Percentiles rank a stretch among this genome's conserved stretches.
Conservation (phyloP, 2,329 filamentous ascomycete genomes). For the Endocalyx cinctus region DNA sequence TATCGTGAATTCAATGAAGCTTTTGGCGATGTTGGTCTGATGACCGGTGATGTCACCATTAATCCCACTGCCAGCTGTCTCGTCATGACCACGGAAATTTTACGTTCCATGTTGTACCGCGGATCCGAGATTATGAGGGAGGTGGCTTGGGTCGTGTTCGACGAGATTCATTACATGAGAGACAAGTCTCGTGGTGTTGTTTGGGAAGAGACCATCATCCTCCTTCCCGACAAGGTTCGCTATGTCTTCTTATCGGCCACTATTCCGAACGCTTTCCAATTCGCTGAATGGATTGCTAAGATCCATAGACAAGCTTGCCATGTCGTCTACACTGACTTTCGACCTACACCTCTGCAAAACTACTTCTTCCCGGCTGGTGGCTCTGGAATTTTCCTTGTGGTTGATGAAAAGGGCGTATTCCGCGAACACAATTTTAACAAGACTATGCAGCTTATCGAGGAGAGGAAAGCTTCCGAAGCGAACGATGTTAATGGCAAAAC, state of each 20-base stretch:
- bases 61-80: constrained; percentile 97
- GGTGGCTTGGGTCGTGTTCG: constrained; percentile 96
- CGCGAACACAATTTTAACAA: constrained; percentile 96
- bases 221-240: constrained; percentile 95
- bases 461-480: constrained; percentile 80
- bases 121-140: constrained; percentile 99
- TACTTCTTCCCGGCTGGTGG: constrained; percentile 95
- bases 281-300: constrained; percentile 98
- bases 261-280: constrained; percentile 98
- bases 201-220: constrained; percentile 98
- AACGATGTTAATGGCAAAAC: constrained; percentile 73
- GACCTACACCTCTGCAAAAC: constrained; percentile 92
- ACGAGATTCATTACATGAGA: constrained; percentile 98
- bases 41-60: constrained; percentile 99
- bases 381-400: constrained; percentile 87
- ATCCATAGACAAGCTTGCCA: constrained; percentile 97
- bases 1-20: constrained; percentile 94
- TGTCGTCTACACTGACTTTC: constrained; percentile 98
- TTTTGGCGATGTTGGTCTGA: constrained; percentile 94
- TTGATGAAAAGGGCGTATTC: constrained; percentile 95
- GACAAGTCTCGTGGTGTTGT: constrained; percentile 93
- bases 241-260: constrained; percentile 98
- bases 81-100: constrained; percentile 99
- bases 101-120: constrained; percentile 96
- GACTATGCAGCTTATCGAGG: constrained; percentile 85